Percentiles rank a stretch among this genome's conserved stretches.
These are phyloP conservation scores for Angophora floribunda DNA, from an alignment of 345 rosid species.

Conservation along the genomic window DNA sequence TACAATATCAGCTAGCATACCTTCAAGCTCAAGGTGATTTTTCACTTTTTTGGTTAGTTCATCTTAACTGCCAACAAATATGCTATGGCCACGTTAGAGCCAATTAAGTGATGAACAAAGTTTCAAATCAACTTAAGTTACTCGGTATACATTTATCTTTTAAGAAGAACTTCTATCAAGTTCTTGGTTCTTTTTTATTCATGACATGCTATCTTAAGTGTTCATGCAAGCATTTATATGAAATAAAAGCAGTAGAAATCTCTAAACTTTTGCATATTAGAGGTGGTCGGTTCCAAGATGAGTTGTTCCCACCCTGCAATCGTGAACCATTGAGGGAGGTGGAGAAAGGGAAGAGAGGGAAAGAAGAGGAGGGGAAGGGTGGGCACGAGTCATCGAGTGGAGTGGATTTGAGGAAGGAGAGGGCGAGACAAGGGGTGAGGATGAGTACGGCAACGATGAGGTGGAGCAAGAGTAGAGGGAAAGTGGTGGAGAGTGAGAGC, in stretches of 20 bases:
- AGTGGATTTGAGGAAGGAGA: too few species aligned
- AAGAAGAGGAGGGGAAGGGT: too few species aligned
- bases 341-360: too few species aligned
- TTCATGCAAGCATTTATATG: neutral
- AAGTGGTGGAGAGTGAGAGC: too few species aligned
- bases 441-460: too few species aligned
- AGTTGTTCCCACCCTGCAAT: neutral
- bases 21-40: neutral
- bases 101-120: neutral
- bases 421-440: too few species aligned
- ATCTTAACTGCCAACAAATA: too few species aligned
- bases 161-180: neutral
- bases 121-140: neutral
- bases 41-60: neutral
- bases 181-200: too few species aligned
- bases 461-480: too few species aligned
- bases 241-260: neutral
- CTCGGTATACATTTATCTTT: neutral
- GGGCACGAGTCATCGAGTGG: too few species aligned
- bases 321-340: too few species aligned
- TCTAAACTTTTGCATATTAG: neutral
- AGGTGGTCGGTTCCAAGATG: fast-evolving
- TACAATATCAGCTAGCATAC: neutral
- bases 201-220: neutral
- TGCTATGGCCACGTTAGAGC: neutral